Conservation (phyloP, 2,329 filamentous ascomycete species). For the Calonectria fujianensis region DNA sequence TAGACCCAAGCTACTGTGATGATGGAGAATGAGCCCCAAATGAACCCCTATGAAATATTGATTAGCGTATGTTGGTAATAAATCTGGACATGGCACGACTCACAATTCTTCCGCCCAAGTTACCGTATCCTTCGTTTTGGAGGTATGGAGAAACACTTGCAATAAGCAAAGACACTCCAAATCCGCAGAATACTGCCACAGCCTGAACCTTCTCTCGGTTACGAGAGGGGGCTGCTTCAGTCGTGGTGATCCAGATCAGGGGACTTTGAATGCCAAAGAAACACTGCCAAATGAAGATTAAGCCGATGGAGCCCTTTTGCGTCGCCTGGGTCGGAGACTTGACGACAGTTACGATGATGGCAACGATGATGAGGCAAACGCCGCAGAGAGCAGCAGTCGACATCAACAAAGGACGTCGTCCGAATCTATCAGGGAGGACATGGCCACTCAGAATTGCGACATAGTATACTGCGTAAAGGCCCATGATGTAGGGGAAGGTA, state of each 20-base stretch:
- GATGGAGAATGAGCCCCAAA: conserved; percentile 13
- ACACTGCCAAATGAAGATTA: conserved; percentile 8
- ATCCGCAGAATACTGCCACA: conserved; percentile 5
- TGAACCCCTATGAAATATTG: background rate
- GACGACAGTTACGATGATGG: conserved; percentile 9
- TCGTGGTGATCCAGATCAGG: conserved; percentile 11
- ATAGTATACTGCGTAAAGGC: conserved; percentile 9
- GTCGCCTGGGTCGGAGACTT: background rate
- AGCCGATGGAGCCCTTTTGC: background rate
- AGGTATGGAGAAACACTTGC: conserved; percentile 10
- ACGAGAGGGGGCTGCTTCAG: conserved; percentile 8
- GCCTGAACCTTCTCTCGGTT: conserved; percentile 19
- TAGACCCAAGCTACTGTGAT: background rate
- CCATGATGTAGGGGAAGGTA: conserved; percentile 22
- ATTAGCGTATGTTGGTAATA: background rate
- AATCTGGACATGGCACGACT: background rate
- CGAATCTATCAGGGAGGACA: conserved; percentile 3
- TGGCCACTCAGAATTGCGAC: conserved; percentile 8
- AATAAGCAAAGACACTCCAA: conserved; percentile 8
- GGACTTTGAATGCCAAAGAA: conserved; percentile 15
- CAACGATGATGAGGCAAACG: conserved; percentile 3
- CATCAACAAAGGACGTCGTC: conserved; percentile 7
- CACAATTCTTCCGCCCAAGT: conserved; percentile 11
- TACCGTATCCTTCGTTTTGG: conserved; percentile 18
- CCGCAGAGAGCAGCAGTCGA: conserved; percentile 8